These are phyloP conservation scores for Fusarium illudens DNA, from an alignment of 2,329 filamentous ascomycete genomes.

Conservation along the genomic window DNA sequence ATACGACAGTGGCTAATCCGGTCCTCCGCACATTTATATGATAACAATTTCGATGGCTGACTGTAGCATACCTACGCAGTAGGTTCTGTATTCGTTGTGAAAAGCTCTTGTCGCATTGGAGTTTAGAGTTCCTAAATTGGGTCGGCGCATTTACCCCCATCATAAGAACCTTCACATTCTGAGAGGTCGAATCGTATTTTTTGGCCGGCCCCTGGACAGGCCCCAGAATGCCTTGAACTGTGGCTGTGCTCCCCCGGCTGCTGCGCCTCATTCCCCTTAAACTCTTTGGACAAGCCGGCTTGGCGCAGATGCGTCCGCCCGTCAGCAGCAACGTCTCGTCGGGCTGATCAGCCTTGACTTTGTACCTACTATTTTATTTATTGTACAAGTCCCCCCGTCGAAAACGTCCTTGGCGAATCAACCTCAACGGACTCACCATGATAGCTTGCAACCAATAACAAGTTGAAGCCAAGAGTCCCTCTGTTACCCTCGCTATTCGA, in stretches of 20 bases:
- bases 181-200: background rate
- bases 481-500: conserved; percentile 10
- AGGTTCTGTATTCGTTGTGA: background rate
- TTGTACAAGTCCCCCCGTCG: background rate
- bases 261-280: conserved; percentile 38
- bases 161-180: background rate
- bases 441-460: conserved; percentile 20
- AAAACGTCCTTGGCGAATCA: background rate
- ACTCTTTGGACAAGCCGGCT: conserved; percentile 14
- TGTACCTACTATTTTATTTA: conserved; percentile 12
- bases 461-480: conserved; percentile 22
- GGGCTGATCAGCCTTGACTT: conserved; percentile 19
- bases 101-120: background rate
- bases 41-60: background rate
- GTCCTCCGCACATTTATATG: too few species aligned
- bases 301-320: conserved; percentile 18
- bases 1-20: too few species aligned
- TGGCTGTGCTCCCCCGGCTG: conserved; percentile 35
- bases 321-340: conserved; percentile 32
- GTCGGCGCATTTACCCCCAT: background rate
- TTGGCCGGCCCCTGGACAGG: background rate
- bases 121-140: background rate
- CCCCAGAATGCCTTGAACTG: conserved; percentile 10
- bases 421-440: conserved; percentile 27
- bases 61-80: background rate